These are phyloP conservation scores for Lasiodiplodia theobromae DNA, from an alignment of 2,329 filamentous ascomycete genomes.

Conservation along the genomic window DNA sequence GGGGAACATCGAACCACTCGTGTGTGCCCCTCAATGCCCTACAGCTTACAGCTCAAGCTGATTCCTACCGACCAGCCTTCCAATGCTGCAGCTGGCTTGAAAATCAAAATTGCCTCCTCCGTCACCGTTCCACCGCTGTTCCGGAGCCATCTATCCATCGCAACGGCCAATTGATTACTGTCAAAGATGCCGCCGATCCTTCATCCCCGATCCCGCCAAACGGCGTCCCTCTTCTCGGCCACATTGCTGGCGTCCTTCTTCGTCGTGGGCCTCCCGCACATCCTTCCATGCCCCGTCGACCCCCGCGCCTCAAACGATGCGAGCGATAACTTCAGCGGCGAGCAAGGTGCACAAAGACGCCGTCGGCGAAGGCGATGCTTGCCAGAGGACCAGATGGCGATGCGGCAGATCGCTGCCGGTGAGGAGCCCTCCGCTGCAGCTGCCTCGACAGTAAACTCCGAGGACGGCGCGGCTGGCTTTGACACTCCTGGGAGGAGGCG, in stretches of 20 bases:
- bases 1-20: slow-evolving; percentile 3
- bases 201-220: slow-evolving; percentile 91
- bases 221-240: slow-evolving; percentile 92
- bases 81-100: slow-evolving; percentile 16
- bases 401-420: slow-evolving; percentile 35
- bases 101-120: not conserved
- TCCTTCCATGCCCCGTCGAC: slow-evolving; percentile 85
- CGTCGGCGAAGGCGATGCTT: slow-evolving; percentile 49
- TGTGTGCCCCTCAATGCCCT: slow-evolving; percentile 5
- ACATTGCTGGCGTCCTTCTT: slow-evolving; percentile 89
- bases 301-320: slow-evolving; percentile 72
- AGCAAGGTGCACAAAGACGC: slow-evolving; percentile 25
- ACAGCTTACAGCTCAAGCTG: not conserved
- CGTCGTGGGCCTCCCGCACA: slow-evolving; percentile 87
- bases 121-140: not conserved
- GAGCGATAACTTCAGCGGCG: slow-evolving; percentile 43
- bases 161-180: slow-evolving; percentile 14
- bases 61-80: slow-evolving; percentile 4
- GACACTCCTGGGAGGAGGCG: slow-evolving; percentile 41
- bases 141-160: slow-evolving; percentile 4
- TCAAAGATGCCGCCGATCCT: slow-evolving; percentile 77
- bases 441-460: slow-evolving; percentile 28
- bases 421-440: slow-evolving; percentile 35
- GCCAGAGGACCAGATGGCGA: slow-evolving; percentile 27
- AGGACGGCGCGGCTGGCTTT: slow-evolving; percentile 29